Percentiles rank a stretch among this genome's conserved stretches.
These are phyloP conservation scores for Effrenium voratum DNA, from an alignment of 73 alveolate genomes.

Conservation along the genomic window DNA sequence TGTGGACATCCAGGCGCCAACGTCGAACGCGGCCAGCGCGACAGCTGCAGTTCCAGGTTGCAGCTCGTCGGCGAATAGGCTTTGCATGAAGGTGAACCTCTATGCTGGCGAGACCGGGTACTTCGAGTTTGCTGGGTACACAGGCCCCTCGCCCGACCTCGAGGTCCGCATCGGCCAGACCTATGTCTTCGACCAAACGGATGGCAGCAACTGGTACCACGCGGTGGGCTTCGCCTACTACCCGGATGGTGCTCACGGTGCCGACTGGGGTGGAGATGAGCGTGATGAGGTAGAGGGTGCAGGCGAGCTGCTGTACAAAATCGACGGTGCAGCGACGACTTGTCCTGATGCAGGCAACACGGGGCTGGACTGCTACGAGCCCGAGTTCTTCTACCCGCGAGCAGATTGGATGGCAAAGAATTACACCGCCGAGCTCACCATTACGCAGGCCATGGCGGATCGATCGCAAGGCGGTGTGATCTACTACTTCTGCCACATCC, in stretches of 20 bases:
- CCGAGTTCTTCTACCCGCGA: conserved; percentile 54
- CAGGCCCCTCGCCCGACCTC: conserved; percentile 22
- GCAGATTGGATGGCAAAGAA: conserved; percentile 41
- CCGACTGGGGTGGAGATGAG: background rate
- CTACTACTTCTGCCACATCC: conserved; percentile 62
- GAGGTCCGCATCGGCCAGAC: conserved; percentile 30
- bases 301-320: conserved; percentile 40
- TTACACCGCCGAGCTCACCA: conserved; percentile 27
- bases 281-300: conserved; percentile 24
- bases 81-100: conserved; percentile 41
- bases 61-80: background rate
- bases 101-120: conserved; percentile 38
- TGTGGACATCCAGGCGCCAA: background rate
- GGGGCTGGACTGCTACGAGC: conserved; percentile 46
- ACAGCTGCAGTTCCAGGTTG: conserved; percentile 11
- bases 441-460: conserved; percentile 38
- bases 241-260: conserved; percentile 24
- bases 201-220: conserved; percentile 31
- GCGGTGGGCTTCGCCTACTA: conserved; percentile 42
- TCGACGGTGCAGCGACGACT: conserved; percentile 36
- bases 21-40: background rate
- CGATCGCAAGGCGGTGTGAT: conserved; percentile 31
- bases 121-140: conserved; percentile 9
- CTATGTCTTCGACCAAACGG: conserved; percentile 48
- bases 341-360: conserved; percentile 46